A percentile compares a stretch with the other conserved stretches of the same genome.
These are phyloP conservation scores for Backusella westeae DNA, from an alignment of 192 early-diverging fungal genomes.

Conservation along the genomic window DNA sequence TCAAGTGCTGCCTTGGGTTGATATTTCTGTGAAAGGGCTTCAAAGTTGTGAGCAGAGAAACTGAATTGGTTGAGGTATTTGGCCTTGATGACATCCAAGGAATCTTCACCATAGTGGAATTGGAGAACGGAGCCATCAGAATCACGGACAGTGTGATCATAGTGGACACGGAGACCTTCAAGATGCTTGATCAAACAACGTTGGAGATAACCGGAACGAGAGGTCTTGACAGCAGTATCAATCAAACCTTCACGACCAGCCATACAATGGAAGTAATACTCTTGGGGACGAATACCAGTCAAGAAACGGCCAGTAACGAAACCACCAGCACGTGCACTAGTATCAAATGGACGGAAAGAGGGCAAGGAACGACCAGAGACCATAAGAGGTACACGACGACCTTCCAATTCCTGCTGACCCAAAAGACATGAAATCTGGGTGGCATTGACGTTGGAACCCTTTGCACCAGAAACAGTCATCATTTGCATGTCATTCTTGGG, in stretches of 20 bases:
- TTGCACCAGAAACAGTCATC: constrained; percentile 98
- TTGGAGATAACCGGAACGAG: constrained; percentile 97
- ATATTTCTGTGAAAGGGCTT: constrained; percentile 77
- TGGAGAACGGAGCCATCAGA: constrained; percentile 92
- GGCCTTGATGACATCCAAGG: constrained; percentile 92
- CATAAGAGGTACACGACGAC: constrained; percentile 97
- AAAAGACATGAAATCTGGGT: constrained; percentile 97
- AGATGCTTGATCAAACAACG: constrained; percentile 99
- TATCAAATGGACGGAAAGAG: constrained; percentile 89
- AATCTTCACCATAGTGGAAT: constrained; percentile 99
- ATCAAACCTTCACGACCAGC: constrained; percentile 99
- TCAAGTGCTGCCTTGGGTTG: constrained; percentile 63
- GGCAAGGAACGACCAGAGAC: constrained; percentile 96
- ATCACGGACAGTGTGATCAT: constrained; percentile 98
- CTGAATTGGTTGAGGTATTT: constrained; percentile 79
- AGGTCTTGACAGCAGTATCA: constrained; percentile 99
- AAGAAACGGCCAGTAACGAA: constrained; percentile 96
- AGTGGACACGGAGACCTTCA: constrained; percentile 92
- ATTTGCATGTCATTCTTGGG: constrained; percentile 98
- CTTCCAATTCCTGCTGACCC: constrained; percentile 98
- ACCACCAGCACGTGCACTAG: constrained; percentile 90
- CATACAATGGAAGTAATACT: constrained; percentile 94
- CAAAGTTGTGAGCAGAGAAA: constrained; percentile 81
- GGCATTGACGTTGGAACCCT: constrained; percentile 93
- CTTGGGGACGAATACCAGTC: constrained; percentile 96